Percentiles rank a stretch among this genome's conserved stretches.
phyloP scores from a whole-genome alignment of 768 basidiomycete species.

The Butyriboletus loyo region DNA sequence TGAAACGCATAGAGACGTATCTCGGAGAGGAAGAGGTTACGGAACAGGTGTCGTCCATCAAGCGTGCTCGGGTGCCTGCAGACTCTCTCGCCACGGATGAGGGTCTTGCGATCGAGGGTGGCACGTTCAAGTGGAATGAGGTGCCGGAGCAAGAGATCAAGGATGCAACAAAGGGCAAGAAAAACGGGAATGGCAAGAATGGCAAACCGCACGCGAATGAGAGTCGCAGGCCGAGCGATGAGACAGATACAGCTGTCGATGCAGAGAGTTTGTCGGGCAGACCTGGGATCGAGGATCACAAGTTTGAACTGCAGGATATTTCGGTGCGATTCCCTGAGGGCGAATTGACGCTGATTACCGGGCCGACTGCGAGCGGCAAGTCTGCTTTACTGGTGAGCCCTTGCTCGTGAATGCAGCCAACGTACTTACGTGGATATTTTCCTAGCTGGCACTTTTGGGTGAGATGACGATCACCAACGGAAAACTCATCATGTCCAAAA shows the following conservation, averaged over 20 bases:
- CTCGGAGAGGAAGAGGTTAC: slow-evolving; percentile 61
- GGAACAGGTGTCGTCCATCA: slow-evolving; percentile 57
- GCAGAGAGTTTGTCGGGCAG: slow-evolving; percentile 10
- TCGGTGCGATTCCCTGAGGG: slow-evolving; percentile 46
- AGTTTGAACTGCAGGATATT: slow-evolving; percentile 44
- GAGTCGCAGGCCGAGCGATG: slow-evolving; percentile 7
- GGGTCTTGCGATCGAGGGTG: slow-evolving; percentile 48
- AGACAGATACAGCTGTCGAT: slow-evolving; percentile 12
- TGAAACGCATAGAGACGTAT: slow-evolving; percentile 59
- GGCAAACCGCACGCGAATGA: neutral
- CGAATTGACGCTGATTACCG: slow-evolving; percentile 44
- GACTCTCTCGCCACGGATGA: slow-evolving; percentile 25
- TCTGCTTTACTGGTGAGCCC: slow-evolving; percentile 41
- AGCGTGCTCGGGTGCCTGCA: slow-evolving; percentile 31
- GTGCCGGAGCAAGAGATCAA: slow-evolving; percentile 34
- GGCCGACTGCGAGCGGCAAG: slow-evolving; percentile 50
- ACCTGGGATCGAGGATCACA: slow-evolving; percentile 25
- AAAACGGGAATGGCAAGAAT: slow-evolving; percentile 8
- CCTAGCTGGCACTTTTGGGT: slow-evolving; percentile 36
- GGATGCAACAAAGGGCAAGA: slow-evolving; percentile 20
- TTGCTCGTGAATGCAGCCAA: neutral
- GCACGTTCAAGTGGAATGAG: slow-evolving; percentile 57
- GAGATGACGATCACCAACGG: slow-evolving; percentile 39
- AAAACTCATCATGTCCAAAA: slow-evolving; percentile 42
- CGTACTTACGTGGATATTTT: neutral